Conservation (phyloP, 768 basidiomycete species). For the Baorangia bicolor region DNA sequence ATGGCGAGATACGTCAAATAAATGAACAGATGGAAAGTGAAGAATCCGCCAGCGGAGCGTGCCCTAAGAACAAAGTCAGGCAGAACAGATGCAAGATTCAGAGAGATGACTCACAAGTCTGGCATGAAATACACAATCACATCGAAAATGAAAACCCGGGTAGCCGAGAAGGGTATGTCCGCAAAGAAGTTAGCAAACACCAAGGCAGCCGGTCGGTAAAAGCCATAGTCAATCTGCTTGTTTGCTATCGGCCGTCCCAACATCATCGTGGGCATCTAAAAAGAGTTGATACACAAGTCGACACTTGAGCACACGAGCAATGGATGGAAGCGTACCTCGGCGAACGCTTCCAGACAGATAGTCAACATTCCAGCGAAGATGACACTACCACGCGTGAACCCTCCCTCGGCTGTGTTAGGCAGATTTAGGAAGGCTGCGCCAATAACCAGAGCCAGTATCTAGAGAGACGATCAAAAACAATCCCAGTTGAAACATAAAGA, state of each 20-base stretch:
- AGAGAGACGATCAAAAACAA: not conserved
- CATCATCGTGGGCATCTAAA: constrained; percentile 72
- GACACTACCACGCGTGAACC: constrained; percentile 84
- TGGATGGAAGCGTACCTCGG: constrained; percentile 48
- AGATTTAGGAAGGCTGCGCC: constrained; percentile 76
- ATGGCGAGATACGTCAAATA: constrained; percentile 67
- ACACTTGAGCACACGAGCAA: not conserved
- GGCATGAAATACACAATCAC: constrained; percentile 71
- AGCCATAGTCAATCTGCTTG: constrained; percentile 64
- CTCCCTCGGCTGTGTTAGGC: constrained; percentile 71
- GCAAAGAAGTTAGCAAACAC: constrained; percentile 65
- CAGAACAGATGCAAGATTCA: constrained; percentile 14
- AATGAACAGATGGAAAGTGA: constrained; percentile 63
- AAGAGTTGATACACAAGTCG: not conserved
- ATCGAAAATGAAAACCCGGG: constrained; percentile 58
- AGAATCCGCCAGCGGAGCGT: constrained; percentile 43
- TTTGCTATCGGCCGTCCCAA: constrained; percentile 72
- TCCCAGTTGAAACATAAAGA: not conserved
- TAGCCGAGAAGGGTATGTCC: constrained; percentile 68
- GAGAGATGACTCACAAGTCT: constrained; percentile 40
- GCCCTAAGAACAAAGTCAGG: constrained; percentile 18
- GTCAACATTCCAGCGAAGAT: constrained; percentile 71
- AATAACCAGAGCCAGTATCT: constrained; percentile 49
- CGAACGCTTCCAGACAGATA: constrained; percentile 69
- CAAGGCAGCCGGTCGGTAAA: constrained; percentile 66